phyloP scores from a whole-genome alignment of 179 eudicot genomes.

The Heliamphora pulchella region DNA sequence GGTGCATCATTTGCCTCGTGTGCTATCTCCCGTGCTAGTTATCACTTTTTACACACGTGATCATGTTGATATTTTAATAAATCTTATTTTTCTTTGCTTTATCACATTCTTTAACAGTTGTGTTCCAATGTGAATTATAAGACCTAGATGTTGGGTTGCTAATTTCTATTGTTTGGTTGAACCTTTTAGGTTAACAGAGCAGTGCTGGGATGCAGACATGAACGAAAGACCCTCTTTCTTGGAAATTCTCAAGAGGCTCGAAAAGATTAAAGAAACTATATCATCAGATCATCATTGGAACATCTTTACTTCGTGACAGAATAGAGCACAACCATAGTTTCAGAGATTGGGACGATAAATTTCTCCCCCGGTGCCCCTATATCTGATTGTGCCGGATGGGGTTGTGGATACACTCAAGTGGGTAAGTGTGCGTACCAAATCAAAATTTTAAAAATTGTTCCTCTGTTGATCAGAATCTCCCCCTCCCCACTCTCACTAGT shows the following conservation, averaged over 20 bases:
- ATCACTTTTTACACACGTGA: background rate
- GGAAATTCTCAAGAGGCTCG: conserved; percentile 85
- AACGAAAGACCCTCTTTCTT: conserved; percentile 74
- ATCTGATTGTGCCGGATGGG: background rate
- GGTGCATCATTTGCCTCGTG: no score
- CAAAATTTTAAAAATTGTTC: background rate
- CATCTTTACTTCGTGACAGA: conserved; percentile 41
- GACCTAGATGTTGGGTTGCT: conserved; percentile 8
- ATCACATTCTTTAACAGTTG: background rate
- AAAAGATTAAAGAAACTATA: conserved; percentile 57
- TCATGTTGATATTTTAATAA: background rate
- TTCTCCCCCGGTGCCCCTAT: background rate
- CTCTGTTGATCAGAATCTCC: background rate
- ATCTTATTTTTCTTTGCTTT: background rate
- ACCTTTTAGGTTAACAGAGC: conserved; percentile 51
- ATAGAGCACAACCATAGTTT: background rate
- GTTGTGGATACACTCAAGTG: background rate
- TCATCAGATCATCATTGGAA: conserved; percentile 75
- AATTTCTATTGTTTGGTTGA: conserved; percentile 7
- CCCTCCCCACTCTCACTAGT: background rate
- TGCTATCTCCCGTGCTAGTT: background rate
- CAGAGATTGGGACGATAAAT: background rate
- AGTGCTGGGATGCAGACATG: conserved; percentile 85
- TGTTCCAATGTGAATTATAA: background rate
- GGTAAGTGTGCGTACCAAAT: background rate